phyloP scores from a whole-genome alignment of 2,329 filamentous ascomycete species.

The Myriosclerotinia scirpicola region DNA sequence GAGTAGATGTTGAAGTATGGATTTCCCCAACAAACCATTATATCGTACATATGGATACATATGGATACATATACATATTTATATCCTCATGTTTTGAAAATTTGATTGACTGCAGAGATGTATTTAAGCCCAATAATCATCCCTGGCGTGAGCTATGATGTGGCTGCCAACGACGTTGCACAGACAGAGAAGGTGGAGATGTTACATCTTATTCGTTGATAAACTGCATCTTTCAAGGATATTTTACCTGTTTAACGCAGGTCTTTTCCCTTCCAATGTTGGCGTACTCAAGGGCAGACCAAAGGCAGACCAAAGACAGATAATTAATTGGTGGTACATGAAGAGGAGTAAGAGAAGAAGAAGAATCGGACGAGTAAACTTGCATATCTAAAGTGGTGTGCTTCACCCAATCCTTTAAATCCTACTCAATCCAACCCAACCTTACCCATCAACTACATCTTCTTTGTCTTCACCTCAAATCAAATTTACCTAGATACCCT shows the following conservation, averaged over 20 bases:
- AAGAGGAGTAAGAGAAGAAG: not conserved
- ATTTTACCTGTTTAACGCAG: conserved; percentile 1
- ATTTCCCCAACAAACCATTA: too few relatives aligned
- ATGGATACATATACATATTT: too few relatives aligned
- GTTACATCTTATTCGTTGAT: not conserved
- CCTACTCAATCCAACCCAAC: not conserved
- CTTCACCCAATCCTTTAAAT: not conserved
- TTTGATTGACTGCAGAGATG: not conserved
- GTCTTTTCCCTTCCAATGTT: conserved; percentile 2
- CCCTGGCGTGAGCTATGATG: conserved; percentile 14
- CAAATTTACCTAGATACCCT: not conserved
- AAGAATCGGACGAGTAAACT: not conserved
- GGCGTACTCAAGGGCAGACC: not conserved
- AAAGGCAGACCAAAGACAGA: not conserved
- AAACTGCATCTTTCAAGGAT: conserved; percentile 1
- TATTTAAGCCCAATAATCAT: not conserved
- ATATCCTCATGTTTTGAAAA: not conserved
- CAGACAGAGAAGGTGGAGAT: conserved; percentile 12
- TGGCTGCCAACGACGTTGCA: conserved; percentile 20
- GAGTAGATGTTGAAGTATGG: too few relatives aligned
- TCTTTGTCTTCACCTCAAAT: conserved; percentile 4
- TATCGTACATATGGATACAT: not conserved
- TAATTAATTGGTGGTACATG: too few relatives aligned
- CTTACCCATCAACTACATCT: too few relatives aligned
- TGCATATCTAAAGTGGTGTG: too few relatives aligned